These are phyloP conservation scores for Narthecium ossifragum DNA, from an alignment of 106 monocot genomes.

Conservation along the genomic window DNA sequence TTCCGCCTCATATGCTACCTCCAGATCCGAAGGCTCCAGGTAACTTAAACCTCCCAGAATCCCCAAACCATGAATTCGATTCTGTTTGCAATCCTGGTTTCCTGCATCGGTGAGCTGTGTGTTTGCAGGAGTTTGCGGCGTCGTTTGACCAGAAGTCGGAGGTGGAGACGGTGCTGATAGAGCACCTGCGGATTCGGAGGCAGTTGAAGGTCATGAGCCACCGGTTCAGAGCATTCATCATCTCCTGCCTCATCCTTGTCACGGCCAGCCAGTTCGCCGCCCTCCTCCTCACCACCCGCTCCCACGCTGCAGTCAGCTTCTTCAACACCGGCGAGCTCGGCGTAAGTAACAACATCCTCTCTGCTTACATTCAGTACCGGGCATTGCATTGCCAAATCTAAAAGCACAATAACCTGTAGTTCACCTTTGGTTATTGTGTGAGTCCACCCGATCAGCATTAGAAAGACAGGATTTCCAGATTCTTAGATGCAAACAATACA, in stretches of 20 bases:
- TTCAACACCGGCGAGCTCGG: conserved; percentile 63
- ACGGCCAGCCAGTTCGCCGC: conserved; percentile 45
- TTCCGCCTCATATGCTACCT: conserved; percentile 74
- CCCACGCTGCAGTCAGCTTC: conserved; percentile 31
- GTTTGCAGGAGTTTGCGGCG: conserved; percentile 60
- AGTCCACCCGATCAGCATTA: too few species aligned
- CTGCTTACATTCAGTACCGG: too few species aligned
- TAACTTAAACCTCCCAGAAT: too few species aligned
- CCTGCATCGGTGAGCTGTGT: too few species aligned
- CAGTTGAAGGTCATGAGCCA: conserved; percentile 67
- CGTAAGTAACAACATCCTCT: conserved; percentile 15
- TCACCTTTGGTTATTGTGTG: too few species aligned
- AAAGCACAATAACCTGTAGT: too few species aligned
- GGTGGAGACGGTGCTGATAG: conserved; percentile 41
- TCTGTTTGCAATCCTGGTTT: too few species aligned
- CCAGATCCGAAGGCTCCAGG: conserved; percentile 72
- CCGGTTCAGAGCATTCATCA: conserved; percentile 52
- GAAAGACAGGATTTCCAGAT: too few species aligned
- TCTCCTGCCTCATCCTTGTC: conserved; percentile 30
- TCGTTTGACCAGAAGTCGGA: conserved; percentile 45
- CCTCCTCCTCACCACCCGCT: conserved; percentile 37
- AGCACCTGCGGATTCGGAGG: conserved; percentile 55
- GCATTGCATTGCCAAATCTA: too few species aligned
- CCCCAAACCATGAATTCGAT: too few species aligned
- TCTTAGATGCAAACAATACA: too few species aligned